phyloP scores from a whole-genome alignment of 148 eudicot genomes.

The Fagopyrum tataricum region DNA sequence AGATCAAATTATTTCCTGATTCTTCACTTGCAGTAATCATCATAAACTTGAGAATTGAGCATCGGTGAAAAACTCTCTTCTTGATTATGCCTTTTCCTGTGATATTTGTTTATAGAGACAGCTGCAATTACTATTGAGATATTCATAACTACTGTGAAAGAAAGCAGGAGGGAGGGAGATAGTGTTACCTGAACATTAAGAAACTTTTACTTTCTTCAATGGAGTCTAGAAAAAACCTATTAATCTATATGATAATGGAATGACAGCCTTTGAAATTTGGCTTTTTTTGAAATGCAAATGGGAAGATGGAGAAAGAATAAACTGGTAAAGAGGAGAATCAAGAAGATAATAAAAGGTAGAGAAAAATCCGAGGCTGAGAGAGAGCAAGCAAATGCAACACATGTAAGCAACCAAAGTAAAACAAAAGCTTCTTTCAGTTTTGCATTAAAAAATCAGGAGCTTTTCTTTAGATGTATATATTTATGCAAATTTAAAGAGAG shows the following conservation, averaged over 20 bases:
- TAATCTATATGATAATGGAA: neutral
- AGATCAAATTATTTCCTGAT: neutral
- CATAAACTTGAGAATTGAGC: neutral
- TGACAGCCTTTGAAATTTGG: neutral
- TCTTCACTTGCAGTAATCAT: neutral
- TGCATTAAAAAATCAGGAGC: neutral
- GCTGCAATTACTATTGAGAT: neutral
- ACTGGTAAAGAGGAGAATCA: conserved; percentile 5
- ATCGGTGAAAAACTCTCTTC: neutral
- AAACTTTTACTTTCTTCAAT: conserved; percentile 3
- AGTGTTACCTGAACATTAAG: neutral
- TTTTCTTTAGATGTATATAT: too few species aligned
- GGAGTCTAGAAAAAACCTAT: neutral
- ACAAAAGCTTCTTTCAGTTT: neutral
- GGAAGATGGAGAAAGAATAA: neutral
- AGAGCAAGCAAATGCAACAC: neutral
- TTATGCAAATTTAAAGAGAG: too few species aligned
- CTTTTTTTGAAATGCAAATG: neutral
- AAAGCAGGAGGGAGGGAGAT: neutral
- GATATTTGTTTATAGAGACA: neutral
- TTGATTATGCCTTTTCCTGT: neutral
- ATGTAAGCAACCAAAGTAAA: neutral
- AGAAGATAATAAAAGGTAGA: neutral
- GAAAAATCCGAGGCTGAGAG: neutral
- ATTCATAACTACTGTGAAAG: neutral